Evolutionary conservation across 345 rosid genomes (phyloP), one percentile per base, ranked within the genome.

Genomic region (Boechera stricta): DNA sequence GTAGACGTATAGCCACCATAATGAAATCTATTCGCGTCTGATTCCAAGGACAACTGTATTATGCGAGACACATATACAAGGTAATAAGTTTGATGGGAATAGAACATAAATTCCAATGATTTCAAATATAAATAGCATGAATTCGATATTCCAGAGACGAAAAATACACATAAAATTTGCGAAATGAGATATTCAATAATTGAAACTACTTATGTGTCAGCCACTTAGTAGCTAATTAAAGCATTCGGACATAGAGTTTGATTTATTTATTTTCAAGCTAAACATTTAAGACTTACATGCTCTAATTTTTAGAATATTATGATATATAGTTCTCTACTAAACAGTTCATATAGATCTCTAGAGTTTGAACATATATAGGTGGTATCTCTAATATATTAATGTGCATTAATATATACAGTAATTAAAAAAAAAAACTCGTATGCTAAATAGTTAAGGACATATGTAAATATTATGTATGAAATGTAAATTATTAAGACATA

Each of bases 1-100:
- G 44, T 58, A 66, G 64, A 31, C 71, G 32, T 44, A 24, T 74
- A 74, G 54, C 32, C 38, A 48, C 49, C 29, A 44, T n/a, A 36
- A 45, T 47, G 18, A 65, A 51, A 33, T 33, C 9, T 65, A 45
- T 66, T 21, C 49, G 31, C 13, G 26, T 33, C 12, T 33, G 42
- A 58, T 58, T 58, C 26, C 35, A 55, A 32, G 24, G 24, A 57
- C 10, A 16, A 48, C 7, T 48, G 1, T 2, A 7, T 49, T 49
- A 49, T 26, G 26, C 26, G 54, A 49, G 54, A 49, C 28, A 7
- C 54, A 49, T 49, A 49, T 49, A 10, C 29, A 21, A 52, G 56
- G 10, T 18, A 4, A 21, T 9, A 52, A 10, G 29, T 52, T 48
- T 24, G 32, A 52, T 52, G 10, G 42, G 42, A 39, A 52, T n/a